A percentile compares a stretch with the other conserved stretches of the same genome.
These are phyloP conservation scores for Macrotyloma uniflorum DNA, from an alignment of 306 rosid species.

Conservation along the genomic window DNA sequence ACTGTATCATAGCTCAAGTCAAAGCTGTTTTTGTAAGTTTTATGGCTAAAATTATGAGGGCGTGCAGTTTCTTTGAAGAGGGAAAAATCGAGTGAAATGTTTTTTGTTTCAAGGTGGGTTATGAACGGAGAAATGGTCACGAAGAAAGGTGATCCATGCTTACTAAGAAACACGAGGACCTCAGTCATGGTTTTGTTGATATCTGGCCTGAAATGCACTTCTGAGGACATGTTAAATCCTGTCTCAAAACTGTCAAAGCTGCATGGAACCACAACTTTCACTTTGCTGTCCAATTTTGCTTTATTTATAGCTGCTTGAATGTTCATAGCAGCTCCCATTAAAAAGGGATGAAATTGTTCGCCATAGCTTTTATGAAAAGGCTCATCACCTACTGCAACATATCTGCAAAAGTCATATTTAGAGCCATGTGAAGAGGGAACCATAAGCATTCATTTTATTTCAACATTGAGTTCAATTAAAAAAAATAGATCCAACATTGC, in stretches of 20 bases:
- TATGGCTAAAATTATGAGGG: conserved; percentile 61
- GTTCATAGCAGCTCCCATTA: conserved; percentile 77
- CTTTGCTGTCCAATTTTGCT: conserved; percentile 68
- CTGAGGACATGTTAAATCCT: conserved; percentile 62
- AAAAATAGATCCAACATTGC: not conserved
- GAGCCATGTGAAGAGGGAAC: conserved; percentile 13
- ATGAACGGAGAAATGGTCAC: conserved; percentile 76
- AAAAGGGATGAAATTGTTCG: conserved; percentile 71
- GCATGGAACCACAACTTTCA: conserved; percentile 94
- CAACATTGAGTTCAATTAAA: not conserved
- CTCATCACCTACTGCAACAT: conserved; percentile 91
- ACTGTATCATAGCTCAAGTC: conserved; percentile 76
- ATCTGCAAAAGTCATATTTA: conserved; percentile 56
- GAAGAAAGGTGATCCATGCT: conserved; percentile 73
- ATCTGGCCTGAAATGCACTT: conserved; percentile 73
- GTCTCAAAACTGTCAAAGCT: conserved; percentile 77
- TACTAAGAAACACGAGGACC: conserved; percentile 78
- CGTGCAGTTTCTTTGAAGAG: conserved; percentile 74
- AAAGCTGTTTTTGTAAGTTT: conserved; percentile 78
- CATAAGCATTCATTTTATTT: conserved; percentile 14
- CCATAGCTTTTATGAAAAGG: conserved; percentile 80
- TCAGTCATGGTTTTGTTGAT: conserved; percentile 83
- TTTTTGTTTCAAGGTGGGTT: conserved; percentile 62
- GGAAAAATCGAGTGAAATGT: conserved; percentile 71
- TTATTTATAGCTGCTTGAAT: conserved; percentile 66